Evolutionary conservation across 2,329 filamentous ascomycete species (phyloP), one percentile per base, ranked within the genome.

Genomic region (Fusarium drepaniforme): DNA sequence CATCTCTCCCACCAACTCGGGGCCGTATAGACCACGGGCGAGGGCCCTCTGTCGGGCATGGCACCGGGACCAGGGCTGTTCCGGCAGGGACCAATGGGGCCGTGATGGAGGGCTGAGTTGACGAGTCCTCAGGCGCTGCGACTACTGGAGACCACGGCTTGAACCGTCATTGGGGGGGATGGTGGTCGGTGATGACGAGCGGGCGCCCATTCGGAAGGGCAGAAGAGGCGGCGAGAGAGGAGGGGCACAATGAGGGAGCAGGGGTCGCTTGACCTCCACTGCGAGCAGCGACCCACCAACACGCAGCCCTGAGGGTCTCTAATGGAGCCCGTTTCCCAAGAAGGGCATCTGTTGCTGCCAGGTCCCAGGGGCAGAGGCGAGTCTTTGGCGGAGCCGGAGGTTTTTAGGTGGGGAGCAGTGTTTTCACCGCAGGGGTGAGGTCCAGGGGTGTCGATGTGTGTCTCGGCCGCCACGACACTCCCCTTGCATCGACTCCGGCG

Each of bases 1-100:
- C 74, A 76, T 71, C 66, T 77, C 67, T 68, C 72, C 75, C 76
- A 74, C 69, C 77, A 73, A 75, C 69, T 79, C 71, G 68, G 77
- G 68, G 75, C 66, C 70, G 62, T 66, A 62, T 65, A 61, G 60
- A 64, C 65, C 13, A 68, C 66, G 59, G 53, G 59, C 58, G 60
- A 68, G 66, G 63, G 62, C 62, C 73, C 75, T 74, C 60, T 72
- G 66, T 70, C 74, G 68, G 67, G 67, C 60, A 70, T 71, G 64
- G 67, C 67, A 74, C 77, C 68, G 68, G 78, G 77, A 73, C 67
- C 68, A 65, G 78, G 73, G 75, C 30, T 38, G 18, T 21, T 25
- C 40, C 51, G 61, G 64, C 72, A 73, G 61, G 66, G 75, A 64
- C 78, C 78, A 80, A 79, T 79, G 67, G 63, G 63, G 65, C 68